Conservation (phyloP, 1,139 yeast genomes). For the Debaryomyces coudertii region DNA sequence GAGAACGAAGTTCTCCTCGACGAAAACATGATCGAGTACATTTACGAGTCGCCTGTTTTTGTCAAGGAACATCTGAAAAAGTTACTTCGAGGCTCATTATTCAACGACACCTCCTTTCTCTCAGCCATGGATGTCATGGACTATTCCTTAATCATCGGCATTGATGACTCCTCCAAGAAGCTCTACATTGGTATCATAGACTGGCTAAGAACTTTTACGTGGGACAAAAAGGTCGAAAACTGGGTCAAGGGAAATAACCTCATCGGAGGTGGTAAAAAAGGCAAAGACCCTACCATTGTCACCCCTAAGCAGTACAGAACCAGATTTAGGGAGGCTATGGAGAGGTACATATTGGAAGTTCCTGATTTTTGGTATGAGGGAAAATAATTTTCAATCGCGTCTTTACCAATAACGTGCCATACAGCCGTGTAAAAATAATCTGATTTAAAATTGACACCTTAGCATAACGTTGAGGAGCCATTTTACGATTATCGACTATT, state of each 20-base stretch:
- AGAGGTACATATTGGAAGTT: constrained; percentile 87
- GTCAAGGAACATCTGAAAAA: constrained; percentile 92
- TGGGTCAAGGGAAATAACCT: constrained; percentile 96
- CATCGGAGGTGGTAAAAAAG: constrained; percentile 76
- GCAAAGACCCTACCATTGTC: constrained; percentile 94
- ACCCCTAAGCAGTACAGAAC: constrained; percentile 95
- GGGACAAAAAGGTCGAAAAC: constrained; percentile 98
- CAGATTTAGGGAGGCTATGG: constrained; percentile 97
- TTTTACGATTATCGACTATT: neutral
- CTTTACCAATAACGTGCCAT: constrained; percentile 8
- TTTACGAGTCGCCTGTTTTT: constrained; percentile 93
- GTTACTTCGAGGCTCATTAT: constrained; percentile 79
- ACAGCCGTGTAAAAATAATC: constrained; percentile 9
- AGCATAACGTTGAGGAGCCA: constrained; percentile 3
- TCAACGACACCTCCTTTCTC: constrained; percentile 91
- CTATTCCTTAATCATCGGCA: constrained; percentile 91
- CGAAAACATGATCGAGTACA: constrained; percentile 97
- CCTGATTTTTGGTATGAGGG: constrained; percentile 83
- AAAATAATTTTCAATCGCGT: constrained; percentile 11
- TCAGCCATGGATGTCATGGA: constrained; percentile 99
- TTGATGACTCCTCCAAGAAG: constrained; percentile 62
- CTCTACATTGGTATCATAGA: constrained; percentile 94
- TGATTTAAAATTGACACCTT: constrained; percentile 4
- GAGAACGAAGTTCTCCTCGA: constrained; percentile 93
- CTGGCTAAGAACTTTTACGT: constrained; percentile 92